Percentiles rank a stretch among this genome's conserved stretches.
phyloP scores from a whole-genome alignment of 2,329 filamentous ascomycete species.

The Clathrospora elynae region DNA sequence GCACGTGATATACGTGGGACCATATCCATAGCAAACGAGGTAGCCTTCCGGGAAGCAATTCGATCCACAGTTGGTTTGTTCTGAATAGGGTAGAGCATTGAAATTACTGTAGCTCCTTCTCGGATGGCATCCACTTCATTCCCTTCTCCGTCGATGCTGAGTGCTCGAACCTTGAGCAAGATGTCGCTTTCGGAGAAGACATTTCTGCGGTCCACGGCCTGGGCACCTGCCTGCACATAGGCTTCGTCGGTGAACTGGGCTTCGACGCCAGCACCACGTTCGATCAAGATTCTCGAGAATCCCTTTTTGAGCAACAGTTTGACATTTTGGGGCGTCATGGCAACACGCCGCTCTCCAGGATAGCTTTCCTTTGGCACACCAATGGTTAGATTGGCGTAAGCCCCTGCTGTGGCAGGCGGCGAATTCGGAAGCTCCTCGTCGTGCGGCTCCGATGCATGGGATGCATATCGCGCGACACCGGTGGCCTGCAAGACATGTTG shows the following conservation, averaged over 20 bases:
- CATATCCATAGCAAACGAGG: constrained; percentile 89
- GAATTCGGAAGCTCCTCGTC: constrained; percentile 44
- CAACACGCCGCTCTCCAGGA: constrained; percentile 78
- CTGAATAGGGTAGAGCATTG: constrained; percentile 81
- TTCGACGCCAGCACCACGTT: constrained; percentile 76
- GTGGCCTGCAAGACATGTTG: constrained; percentile 32
- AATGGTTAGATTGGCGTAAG: constrained; percentile 74
- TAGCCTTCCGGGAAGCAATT: constrained; percentile 72
- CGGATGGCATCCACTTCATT: constrained; percentile 72
- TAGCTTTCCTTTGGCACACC: constrained; percentile 82
- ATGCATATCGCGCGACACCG: constrained; percentile 39
- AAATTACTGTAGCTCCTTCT: constrained; percentile 75
- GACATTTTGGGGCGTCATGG: constrained; percentile 83
- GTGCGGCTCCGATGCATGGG: constrained; percentile 42
- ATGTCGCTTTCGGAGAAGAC: constrained; percentile 79
- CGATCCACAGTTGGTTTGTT: constrained; percentile 77
- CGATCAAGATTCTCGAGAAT: constrained; percentile 75
- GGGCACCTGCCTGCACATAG: constrained; percentile 79
- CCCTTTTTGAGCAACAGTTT: constrained; percentile 83
- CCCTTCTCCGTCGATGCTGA: constrained; percentile 61
- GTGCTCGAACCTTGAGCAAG: constrained; percentile 81
- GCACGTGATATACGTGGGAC: constrained; percentile 87
- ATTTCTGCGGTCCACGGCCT: constrained; percentile 69
- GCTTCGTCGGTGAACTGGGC: constrained; percentile 79
- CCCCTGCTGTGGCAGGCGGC: constrained; percentile 51